Evolutionary conservation across 495 filamentous ascomycete species (phyloP).

Genomic region (Entonaema liquescens): DNA sequence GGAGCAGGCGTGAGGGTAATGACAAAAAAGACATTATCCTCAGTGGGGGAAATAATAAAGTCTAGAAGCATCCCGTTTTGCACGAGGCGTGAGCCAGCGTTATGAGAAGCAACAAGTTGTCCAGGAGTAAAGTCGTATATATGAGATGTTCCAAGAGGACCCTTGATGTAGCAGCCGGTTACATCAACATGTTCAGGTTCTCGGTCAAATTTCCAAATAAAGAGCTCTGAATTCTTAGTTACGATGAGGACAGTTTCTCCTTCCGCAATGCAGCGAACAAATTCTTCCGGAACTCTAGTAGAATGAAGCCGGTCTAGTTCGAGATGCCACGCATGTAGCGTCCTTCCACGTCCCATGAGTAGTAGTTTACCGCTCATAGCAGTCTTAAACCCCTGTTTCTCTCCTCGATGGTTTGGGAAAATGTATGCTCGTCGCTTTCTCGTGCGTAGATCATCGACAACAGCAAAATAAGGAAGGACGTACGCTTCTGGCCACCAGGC

Average conservation of each 20-base stretch:
- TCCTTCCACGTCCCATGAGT: constrained; percentile 39
- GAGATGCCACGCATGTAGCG: constrained; percentile 43
- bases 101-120: constrained; percentile 18
- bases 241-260: constrained; percentile 40
- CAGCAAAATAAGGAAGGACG: constrained; percentile 41
- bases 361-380: constrained; percentile 43
- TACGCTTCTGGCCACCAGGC: constrained; percentile 46
- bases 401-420: constrained; percentile 33
- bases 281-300: constrained; percentile 33
- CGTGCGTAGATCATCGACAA: constrained; percentile 45
- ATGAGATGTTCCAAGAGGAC: constrained; percentile 5
- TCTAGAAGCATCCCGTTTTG: constrained; percentile 36
- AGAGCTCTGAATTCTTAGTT: constrained; percentile 40
- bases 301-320: constrained; percentile 39
- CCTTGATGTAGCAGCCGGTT: constrained; percentile 19
- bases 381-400: constrained; percentile 39
- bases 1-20: constrained; percentile 34
- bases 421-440: constrained; percentile 39
- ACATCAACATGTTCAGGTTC: constrained; percentile 30
- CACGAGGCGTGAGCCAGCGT: constrained; percentile 29
- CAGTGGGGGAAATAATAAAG: constrained; percentile 43
- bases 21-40: constrained; percentile 39
- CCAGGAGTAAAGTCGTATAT: constrained; percentile 22
- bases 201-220: constrained; percentile 40
- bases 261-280: constrained; percentile 40